Percentiles rank a stretch among this genome's conserved stretches.
Evolutionary conservation across 306 rosid species (phyloP).

Genomic region (Cucurbita argyrosperma): DNA sequence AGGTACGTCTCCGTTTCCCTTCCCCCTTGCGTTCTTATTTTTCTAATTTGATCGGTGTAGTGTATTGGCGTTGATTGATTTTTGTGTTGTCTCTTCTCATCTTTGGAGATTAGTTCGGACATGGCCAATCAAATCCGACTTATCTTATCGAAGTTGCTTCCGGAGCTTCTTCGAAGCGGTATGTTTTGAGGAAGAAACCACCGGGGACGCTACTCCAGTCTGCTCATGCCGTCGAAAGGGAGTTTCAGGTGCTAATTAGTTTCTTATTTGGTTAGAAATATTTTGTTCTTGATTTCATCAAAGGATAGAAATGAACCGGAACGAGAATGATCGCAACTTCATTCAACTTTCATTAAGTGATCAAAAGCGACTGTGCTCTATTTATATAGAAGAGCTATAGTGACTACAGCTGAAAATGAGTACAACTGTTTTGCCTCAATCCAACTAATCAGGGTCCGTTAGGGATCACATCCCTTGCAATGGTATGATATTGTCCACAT

Average conservation of each 20-base stretch:
- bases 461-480: too few relatives aligned
- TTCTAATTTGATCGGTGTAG: neutral
- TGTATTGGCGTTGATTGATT: neutral
- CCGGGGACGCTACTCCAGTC: slow-evolving; percentile 62
- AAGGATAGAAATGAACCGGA: neutral
- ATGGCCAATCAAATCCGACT: slow-evolving; percentile 91
- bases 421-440: neutral
- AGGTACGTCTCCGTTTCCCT: slow-evolving; percentile 26
- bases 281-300: neutral
- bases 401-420: neutral
- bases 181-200: slow-evolving; percentile 87
- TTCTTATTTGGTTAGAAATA: neutral
- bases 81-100: neutral
- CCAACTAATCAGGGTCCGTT: neutral
- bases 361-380: neutral
- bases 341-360: neutral
- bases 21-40: neutral
- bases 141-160: slow-evolving; percentile 56
- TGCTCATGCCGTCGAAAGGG: slow-evolving; percentile 96
- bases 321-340: neutral
- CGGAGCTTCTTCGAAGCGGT: slow-evolving; percentile 35
- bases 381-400: neutral
- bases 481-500: too few relatives aligned
- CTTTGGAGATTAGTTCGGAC: slow-evolving; percentile 44
- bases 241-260: slow-evolving; percentile 51